Conservation (phyloP, 2,329 filamentous ascomycete genomes). For the Cladophialophora exuberans region DNA sequence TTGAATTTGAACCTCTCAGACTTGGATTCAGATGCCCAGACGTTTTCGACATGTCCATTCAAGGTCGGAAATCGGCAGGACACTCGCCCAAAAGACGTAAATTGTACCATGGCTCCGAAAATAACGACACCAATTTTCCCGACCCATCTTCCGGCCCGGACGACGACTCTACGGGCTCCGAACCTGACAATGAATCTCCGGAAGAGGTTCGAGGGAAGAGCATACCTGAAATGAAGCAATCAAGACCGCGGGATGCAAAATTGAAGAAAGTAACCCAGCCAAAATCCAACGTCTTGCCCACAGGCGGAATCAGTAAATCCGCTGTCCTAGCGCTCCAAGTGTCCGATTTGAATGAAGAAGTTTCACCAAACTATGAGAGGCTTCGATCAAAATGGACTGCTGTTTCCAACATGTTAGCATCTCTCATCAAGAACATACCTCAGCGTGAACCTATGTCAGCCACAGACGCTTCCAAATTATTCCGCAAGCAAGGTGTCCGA, state of each 20-base stretch:
- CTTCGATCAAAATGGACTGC: conserved; percentile 50
- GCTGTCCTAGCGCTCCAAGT: conserved; percentile 54
- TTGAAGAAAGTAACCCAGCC: not conserved
- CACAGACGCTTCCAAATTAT: conserved; percentile 67
- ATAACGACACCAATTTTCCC: not conserved
- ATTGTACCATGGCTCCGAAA: not conserved
- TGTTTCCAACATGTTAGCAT: conserved; percentile 56
- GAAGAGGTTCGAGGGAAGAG: not conserved
- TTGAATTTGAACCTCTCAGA: not conserved
- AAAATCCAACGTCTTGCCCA: conserved; percentile 14
- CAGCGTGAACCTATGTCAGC: conserved; percentile 56
- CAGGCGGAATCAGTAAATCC: conserved; percentile 25
- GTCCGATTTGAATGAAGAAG: conserved; percentile 63
- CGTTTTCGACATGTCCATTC: not conserved
- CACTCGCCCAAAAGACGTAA: not conserved
- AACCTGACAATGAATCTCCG: not conserved
- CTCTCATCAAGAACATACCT: conserved; percentile 60
- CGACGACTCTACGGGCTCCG: not conserved
- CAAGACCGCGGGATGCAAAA: not conserved
- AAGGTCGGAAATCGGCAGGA: not conserved
- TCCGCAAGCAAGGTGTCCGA: conserved; percentile 68
- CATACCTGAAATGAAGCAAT: not conserved
- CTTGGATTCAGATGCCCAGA: not conserved
- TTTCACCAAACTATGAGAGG: conserved; percentile 59
- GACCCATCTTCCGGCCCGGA: too few relatives aligned